Conservation (phyloP, 345 rosid genomes). For the Eucalyptus pauciflora region DNA sequence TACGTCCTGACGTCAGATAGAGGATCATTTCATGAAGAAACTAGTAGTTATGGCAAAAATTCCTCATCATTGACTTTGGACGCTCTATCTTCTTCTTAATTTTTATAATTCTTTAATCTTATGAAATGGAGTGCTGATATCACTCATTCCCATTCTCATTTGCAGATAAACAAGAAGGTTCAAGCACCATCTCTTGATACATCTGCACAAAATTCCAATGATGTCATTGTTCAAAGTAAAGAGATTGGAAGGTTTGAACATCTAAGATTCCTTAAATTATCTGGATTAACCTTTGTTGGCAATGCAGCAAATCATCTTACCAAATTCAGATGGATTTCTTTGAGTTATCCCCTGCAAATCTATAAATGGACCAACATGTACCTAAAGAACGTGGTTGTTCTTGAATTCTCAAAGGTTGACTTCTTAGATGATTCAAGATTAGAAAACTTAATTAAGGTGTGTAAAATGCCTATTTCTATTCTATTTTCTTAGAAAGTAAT, state of each 20-base stretch:
- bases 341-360: neutral
- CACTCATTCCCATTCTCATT: neutral
- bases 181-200: neutral
- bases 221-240: neutral
- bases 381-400: neutral
- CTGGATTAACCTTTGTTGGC: neutral
- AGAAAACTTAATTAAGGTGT: neutral
- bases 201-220: neutral
- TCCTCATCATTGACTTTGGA: too few species aligned
- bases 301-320: neutral
- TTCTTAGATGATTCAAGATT: neutral
- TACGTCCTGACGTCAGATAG: too few species aligned
- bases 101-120: too few species aligned
- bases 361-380: neutral
- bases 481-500: neutral
- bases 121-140: too few species aligned
- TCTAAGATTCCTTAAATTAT: neutral
- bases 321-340: neutral
- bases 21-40: too few species aligned
- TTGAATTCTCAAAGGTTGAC: neutral
- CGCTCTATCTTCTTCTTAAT: too few species aligned
- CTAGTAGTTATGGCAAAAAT: too few species aligned
- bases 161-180: neutral
- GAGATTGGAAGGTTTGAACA: neutral
- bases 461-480: neutral